Conservation (phyloP, 805 yeast species). For the Kazachstania bromeliacearum region DNA sequence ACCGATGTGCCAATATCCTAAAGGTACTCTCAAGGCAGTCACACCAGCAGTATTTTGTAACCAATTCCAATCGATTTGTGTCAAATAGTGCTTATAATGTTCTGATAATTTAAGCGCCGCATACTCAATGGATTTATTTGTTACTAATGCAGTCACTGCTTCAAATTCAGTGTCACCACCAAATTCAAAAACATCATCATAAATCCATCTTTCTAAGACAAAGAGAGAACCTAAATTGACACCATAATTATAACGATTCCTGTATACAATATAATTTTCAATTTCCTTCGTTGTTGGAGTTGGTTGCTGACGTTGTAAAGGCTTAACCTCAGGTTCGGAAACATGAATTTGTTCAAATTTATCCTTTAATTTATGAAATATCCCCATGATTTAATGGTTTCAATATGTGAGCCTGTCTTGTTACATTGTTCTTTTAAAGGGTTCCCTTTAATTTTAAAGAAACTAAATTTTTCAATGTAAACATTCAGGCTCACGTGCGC, state of each 20-base stretch:
- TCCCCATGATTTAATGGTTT: slow-evolving; percentile 2
- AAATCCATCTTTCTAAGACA: slow-evolving; percentile 74
- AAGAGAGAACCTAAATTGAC: slow-evolving; percentile 80
- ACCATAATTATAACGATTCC: slow-evolving; percentile 60
- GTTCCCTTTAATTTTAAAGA: no score
- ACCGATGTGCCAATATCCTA: slow-evolving; percentile 85
- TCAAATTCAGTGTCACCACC: slow-evolving; percentile 64
- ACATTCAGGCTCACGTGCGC: no score
- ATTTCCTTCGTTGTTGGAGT: slow-evolving; percentile 29
- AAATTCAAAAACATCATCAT: slow-evolving; percentile 49
- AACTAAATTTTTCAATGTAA: no score
- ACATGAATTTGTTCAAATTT: slow-evolving; percentile 14
- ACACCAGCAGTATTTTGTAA: slow-evolving; percentile 49
- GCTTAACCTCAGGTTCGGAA: no score
- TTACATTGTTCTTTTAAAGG: no score
- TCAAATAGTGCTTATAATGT: slow-evolving; percentile 59
- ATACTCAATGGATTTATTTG: slow-evolving; percentile 42
- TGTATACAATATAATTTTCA: slow-evolving; percentile 41
- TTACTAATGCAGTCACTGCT: slow-evolving; percentile 46
- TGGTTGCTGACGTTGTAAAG: slow-evolving; percentile 30
- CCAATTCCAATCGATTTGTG: slow-evolving; percentile 75
- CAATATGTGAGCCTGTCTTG: no score
- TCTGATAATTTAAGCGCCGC: slow-evolving; percentile 45
- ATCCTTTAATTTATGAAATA: slow-evolving; percentile 19
- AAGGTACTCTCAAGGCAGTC: slow-evolving; percentile 76